Evolutionary conservation across 139 green algal species (phyloP).

Genomic region (Asterochloris erici): DNA sequence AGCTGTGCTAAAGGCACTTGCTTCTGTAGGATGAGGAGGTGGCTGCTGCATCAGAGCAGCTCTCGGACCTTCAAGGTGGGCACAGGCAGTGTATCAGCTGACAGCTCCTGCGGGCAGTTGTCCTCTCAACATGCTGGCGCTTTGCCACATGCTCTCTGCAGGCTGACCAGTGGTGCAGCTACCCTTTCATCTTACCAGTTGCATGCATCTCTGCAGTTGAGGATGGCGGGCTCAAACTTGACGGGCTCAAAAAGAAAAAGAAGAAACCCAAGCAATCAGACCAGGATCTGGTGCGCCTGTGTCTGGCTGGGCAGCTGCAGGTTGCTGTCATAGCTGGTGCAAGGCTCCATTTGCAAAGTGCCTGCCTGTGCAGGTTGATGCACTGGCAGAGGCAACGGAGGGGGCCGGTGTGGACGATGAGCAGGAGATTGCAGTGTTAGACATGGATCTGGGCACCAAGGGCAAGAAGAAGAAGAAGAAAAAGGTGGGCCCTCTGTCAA

Average conservation of each 20-base stretch:
- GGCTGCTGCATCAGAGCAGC: constrained; percentile 20
- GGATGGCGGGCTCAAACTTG: constrained; percentile 21
- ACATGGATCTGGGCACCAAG: constrained; percentile 54
- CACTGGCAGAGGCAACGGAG: constrained; percentile 25
- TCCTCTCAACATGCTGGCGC: background rate
- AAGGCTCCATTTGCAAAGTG: background rate
- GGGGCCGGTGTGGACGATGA: constrained; percentile 36
- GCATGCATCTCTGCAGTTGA: background rate
- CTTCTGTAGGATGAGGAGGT: background rate
- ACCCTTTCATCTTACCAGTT: background rate
- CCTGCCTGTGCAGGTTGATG: constrained; percentile 25
- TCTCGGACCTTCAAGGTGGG: constrained; percentile 38
- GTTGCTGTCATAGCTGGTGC: background rate
- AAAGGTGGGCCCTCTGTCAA: constrained; percentile 3
- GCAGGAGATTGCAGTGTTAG: constrained; percentile 21
- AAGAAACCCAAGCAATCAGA: constrained; percentile 54
- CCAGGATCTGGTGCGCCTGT: background rate
- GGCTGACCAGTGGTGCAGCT: background rate
- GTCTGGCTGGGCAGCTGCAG: background rate
- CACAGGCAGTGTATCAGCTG: background rate
- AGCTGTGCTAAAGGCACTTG: too few species aligned
- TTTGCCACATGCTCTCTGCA: background rate
- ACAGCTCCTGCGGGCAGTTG: too few species aligned
- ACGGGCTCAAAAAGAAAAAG: constrained; percentile 32
- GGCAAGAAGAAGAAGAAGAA: constrained; percentile 83